Percentiles rank a stretch among this genome's conserved stretches.
Evolutionary conservation across 2,329 filamentous ascomycete species (phyloP).

Genomic region (Penicillium sp.): DNA sequence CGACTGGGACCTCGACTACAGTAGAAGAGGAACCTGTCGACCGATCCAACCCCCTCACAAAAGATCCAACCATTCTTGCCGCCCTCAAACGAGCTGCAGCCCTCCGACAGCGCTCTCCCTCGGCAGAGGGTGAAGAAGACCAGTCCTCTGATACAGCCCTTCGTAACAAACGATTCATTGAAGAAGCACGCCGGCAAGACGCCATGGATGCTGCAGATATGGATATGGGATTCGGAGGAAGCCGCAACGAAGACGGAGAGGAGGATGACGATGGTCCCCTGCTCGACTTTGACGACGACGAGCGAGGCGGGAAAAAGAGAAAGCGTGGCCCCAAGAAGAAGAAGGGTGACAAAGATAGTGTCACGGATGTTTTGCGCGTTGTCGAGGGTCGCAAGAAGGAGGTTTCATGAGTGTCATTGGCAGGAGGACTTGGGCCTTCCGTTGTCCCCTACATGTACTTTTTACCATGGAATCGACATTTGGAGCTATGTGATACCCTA

Average conservation of each 20-base stretch:
- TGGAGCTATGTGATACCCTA: neutral
- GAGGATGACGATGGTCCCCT: slow-evolving; percentile 66
- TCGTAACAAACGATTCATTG: slow-evolving; percentile 70
- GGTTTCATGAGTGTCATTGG: neutral
- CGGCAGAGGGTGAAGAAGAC: slow-evolving; percentile 42
- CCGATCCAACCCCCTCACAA: slow-evolving; percentile 49
- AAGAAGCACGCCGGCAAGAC: slow-evolving; percentile 54
- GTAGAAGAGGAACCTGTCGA: slow-evolving; percentile 50
- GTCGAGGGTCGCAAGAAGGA: slow-evolving; percentile 62
- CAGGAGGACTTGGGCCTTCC: neutral
- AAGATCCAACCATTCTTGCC: slow-evolving; percentile 75
- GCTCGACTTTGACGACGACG: slow-evolving; percentile 47
- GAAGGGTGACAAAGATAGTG: slow-evolving; percentile 61
- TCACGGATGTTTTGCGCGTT: slow-evolving; percentile 73
- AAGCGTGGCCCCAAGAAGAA: slow-evolving; percentile 56
- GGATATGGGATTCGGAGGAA: slow-evolving; percentile 91
- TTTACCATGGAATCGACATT: neutral
- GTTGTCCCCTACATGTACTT: neutral
- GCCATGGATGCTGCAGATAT: slow-evolving; percentile 85
- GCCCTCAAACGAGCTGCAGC: slow-evolving; percentile 81
- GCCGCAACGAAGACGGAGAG: slow-evolving; percentile 81
- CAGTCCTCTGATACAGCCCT: slow-evolving; percentile 62
- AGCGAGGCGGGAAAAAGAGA: slow-evolving; percentile 40
- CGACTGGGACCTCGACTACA: slow-evolving; percentile 20
- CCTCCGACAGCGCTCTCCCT: slow-evolving; percentile 50